Base-by-base conservation (phyloP, 352 stramenopile genomes). In the Pythium sp. region DNA sequence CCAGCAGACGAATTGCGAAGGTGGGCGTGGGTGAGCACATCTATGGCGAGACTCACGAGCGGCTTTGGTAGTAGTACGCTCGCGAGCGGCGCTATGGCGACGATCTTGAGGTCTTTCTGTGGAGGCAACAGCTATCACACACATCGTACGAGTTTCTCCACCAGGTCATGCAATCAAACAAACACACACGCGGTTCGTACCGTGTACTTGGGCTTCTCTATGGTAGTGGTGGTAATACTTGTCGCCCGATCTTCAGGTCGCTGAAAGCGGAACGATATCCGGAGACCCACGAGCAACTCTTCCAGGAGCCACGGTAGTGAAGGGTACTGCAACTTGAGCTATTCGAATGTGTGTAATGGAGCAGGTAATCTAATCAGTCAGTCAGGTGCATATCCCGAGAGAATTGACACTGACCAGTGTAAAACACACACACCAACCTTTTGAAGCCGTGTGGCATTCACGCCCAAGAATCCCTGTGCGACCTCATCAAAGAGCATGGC, bases 401-500 rank as follows among this genome's bases (percentile, higher is more conserved):
- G 41, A 18, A 47, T 47, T n/a, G 12, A 2, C 15, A n/a, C 41
- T n/a, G 12, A n/a, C 14, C 41, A 47, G 5, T 20, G 41, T n/a
- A 64, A 20, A 18, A 26, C 12, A 30, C n/a, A 30, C n/a, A n/a
- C 55, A 22, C 55, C 26, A 5, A 49, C 66, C 64, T 65, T 70
- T 15, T 62, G 74, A 9, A 87, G 72, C 7, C 38, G 36, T 3
- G 63, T 58, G 18, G 81, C 79, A 15, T 68, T 22, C 3, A 76
- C 70, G 24, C 80, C 82, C 2, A 89, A 32, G 1, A 91, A 65
- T 34, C 61, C 55, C 61, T 78, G 65, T 2, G 76, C 67, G 4
- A 69, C 74, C 67, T 91, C 79, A 57, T 91, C 74, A 55, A 89
- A 87, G 36, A 89, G 64, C 60, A 91, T 79, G 8, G 65, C 79